Evolutionary conservation across 2,329 filamentous ascomycete species (phyloP).

Genomic region (Aspergillus spinulosporus): DNA sequence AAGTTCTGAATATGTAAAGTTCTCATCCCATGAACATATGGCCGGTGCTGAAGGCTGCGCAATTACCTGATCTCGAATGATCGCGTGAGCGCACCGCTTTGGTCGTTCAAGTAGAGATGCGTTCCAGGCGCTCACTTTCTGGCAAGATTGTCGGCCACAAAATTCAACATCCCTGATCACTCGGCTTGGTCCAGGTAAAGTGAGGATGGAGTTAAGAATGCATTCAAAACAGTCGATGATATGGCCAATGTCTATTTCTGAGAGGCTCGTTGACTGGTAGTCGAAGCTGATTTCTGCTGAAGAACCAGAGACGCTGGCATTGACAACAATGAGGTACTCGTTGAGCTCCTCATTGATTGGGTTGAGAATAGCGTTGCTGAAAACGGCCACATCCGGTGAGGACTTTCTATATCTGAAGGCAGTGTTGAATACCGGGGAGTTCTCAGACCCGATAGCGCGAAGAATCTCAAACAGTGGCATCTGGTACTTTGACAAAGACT

Average conservation of each 20-base stretch:
- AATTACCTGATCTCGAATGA: constrained; percentile 36
- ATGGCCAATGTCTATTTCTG: constrained; percentile 33
- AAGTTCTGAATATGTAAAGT: constrained; percentile 40
- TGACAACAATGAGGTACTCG: constrained; percentile 30
- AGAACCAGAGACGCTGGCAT: constrained; percentile 27
- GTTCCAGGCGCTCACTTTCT: constrained; percentile 39
- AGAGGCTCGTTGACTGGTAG: constrained; percentile 53
- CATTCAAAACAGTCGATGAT: constrained; percentile 37
- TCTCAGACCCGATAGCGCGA: constrained; percentile 28
- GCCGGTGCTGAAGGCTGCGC: constrained; percentile 29
- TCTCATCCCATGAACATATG: constrained; percentile 38
- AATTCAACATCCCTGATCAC: constrained; percentile 33
- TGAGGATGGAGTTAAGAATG: constrained; percentile 32
- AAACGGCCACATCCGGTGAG: background rate
- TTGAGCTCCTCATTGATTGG: constrained; percentile 10
- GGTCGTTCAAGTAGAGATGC: constrained; percentile 28
- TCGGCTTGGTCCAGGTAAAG: constrained; percentile 11
- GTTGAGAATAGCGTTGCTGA: constrained; percentile 13
- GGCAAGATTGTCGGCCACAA: constrained; percentile 32
- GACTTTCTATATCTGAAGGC: constrained; percentile 24
- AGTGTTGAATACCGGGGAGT: constrained; percentile 34
- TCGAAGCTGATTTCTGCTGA: constrained; percentile 54
- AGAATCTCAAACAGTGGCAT: constrained; percentile 27
- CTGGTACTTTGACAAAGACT: constrained; percentile 23
- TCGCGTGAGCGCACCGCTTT: constrained; percentile 38